These are phyloP conservation scores for Phytophthora capsici DNA, from an alignment of 352 stramenopile genomes.

Conservation along the genomic window DNA sequence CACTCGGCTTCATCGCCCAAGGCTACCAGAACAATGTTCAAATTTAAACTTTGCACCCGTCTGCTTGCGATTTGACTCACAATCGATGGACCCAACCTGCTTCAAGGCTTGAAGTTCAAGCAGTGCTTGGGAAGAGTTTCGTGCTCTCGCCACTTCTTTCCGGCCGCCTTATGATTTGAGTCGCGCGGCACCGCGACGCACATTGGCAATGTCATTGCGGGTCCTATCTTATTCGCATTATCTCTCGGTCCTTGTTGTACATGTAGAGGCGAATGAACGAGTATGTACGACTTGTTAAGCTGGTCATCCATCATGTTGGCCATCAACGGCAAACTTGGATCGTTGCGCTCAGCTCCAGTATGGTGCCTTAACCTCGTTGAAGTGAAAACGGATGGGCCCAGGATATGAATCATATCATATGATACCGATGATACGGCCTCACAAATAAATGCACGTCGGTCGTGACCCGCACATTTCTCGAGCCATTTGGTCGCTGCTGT, in stretches of 20 bases:
- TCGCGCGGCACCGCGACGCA: conserved; percentile 21
- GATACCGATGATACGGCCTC: too few species aligned
- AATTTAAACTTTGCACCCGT: too few species aligned
- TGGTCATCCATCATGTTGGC: not conserved
- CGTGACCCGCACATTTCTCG: conserved; percentile 12
- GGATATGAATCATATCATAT: too few species aligned
- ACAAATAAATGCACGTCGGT: conserved; percentile 12
- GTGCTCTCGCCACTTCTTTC: conserved; percentile 19
- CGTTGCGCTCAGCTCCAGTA: too few species aligned
- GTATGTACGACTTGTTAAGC: too few species aligned
- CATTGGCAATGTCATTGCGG: too few species aligned
- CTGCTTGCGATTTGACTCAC: conserved; percentile 3
- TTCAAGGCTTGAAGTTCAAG: too few species aligned
- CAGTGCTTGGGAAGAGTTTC: conserved; percentile 5
- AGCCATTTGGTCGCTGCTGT: conserved; percentile 9
- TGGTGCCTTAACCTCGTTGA: conserved; percentile 1
- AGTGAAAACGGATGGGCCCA: conserved; percentile 5
- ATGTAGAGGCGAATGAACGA: conserved; percentile 1
- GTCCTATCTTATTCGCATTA: conserved; percentile 19
- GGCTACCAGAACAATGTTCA: too few species aligned
- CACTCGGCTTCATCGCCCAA: too few species aligned
- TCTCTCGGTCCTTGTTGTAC: not conserved
- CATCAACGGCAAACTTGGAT: not conserved
- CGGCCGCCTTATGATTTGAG: conserved; percentile 7
- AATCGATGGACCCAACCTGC: conserved; percentile 20